phyloP scores from a whole-genome alignment of 306 rosid species.

The Cyclanthera cordifolia region DNA sequence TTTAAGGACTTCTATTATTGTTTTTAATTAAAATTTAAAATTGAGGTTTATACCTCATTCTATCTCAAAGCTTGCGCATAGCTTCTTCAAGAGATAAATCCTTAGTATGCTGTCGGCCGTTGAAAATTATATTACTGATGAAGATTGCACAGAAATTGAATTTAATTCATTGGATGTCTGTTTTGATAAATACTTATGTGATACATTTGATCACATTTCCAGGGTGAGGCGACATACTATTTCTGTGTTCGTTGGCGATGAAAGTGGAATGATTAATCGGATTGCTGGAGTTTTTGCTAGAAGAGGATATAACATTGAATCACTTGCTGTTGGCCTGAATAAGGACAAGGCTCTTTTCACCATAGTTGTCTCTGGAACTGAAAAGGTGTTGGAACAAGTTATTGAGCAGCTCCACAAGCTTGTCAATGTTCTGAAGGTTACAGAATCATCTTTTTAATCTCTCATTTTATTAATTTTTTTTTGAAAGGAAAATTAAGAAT shows the following conservation, averaged over 20 bases:
- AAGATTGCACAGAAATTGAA: neutral
- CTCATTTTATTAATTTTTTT: too few species aligned
- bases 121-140: neutral
- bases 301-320: slow-evolving; percentile 55
- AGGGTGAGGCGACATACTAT: slow-evolving; percentile 45
- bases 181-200: neutral
- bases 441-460: neutral
- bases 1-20: too few species aligned
- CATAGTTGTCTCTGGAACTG: slow-evolving; percentile 47
- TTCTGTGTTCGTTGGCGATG: slow-evolving; percentile 58
- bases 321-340: slow-evolving; percentile 54
- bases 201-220: slow-evolving; percentile 6
- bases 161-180: neutral
- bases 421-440: slow-evolving; percentile 42
- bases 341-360: slow-evolving; percentile 55
- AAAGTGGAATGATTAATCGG: slow-evolving; percentile 54
- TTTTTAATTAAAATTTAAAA: too few species aligned
- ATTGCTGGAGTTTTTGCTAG: slow-evolving; percentile 56
- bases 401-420: slow-evolving; percentile 56
- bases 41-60: too few species aligned
- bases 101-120: neutral
- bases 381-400: slow-evolving; percentile 39
- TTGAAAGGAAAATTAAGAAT: too few species aligned
- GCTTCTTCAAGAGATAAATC: too few species aligned
- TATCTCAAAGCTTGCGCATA: too few species aligned